Evolutionary conservation across 1,284 basidiomycete species (phyloP).

Genomic region (Sutorius eximius): DNA sequence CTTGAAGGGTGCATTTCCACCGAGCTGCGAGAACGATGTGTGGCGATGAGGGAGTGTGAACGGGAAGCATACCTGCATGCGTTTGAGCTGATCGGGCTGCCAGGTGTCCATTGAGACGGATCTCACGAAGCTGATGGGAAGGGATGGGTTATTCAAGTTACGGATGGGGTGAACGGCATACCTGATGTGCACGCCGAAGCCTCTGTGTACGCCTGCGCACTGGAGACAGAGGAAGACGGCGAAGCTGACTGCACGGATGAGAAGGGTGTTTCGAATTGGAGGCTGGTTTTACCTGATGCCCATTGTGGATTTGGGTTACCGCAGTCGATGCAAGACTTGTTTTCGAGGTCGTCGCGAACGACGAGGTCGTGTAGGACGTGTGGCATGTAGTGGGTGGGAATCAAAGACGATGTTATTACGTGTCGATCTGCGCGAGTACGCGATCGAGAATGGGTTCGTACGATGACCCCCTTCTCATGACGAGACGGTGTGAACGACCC

Average conservation of each 20-base stretch:
- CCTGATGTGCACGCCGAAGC: slow-evolving; percentile 88
- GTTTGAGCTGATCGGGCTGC: slow-evolving; percentile 85
- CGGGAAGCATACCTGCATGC: slow-evolving; percentile 73
- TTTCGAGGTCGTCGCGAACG: slow-evolving; percentile 68
- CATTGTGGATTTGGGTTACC: slow-evolving; percentile 86
- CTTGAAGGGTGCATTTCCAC: slow-evolving; percentile 82
- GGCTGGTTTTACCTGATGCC: slow-evolving; percentile 64
- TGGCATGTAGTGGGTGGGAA: too few species aligned
- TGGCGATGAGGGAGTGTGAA: slow-evolving; percentile 12
- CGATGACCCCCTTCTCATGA: slow-evolving; percentile 22
- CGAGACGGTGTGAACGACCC: slow-evolving; percentile 23
- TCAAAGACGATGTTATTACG: not conserved
- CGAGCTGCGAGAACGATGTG: slow-evolving; percentile 51
- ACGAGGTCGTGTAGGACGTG: slow-evolving; percentile 66
- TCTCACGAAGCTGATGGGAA: slow-evolving; percentile 73
- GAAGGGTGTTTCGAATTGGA: not conserved
- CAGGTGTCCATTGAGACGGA: slow-evolving; percentile 96
- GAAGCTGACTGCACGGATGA: slow-evolving; percentile 49
- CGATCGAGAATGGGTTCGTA: not conserved
- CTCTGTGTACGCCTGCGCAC: slow-evolving; percentile 88
- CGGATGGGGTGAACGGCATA: slow-evolving; percentile 27
- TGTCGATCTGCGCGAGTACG: not conserved
- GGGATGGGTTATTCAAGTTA: slow-evolving; percentile 9
- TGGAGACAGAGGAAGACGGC: slow-evolving; percentile 89
- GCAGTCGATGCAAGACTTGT: slow-evolving; percentile 82